Conservation (phyloP, 495 filamentous ascomycete species). For the Wilcoxina mikolae region DNA sequence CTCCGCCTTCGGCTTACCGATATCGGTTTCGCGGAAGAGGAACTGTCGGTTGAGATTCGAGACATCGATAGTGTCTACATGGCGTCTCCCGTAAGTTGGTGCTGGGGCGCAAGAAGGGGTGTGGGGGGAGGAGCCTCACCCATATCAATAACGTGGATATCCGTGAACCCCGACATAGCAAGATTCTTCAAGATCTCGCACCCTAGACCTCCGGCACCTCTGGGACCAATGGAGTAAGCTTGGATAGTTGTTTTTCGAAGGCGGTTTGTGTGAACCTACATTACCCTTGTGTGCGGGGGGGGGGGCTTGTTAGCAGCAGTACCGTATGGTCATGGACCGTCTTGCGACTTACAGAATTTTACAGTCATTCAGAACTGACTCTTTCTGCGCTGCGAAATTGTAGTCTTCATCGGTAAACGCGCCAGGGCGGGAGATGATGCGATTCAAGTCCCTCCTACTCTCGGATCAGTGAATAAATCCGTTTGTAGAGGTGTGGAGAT, state of each 20-base stretch:
- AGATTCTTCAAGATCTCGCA: conserved; percentile 97
- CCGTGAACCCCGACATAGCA: conserved; percentile 83
- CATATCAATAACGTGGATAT: conserved; percentile 99
- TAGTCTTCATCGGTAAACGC: conserved; percentile 64
- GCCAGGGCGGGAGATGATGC: conserved; percentile 56
- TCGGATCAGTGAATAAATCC: background rate
- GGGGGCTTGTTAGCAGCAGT: background rate
- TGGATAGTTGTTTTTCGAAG: background rate
- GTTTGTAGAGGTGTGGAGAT: background rate
- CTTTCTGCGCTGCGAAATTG: conserved; percentile 45
- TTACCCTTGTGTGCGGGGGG: conserved; percentile 1
- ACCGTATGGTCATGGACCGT: background rate
- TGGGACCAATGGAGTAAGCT: conserved; percentile 29
- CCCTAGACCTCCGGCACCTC: conserved; percentile 85
- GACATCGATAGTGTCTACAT: conserved; percentile 83
- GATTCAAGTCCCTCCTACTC: conserved; percentile 64
- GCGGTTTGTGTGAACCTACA: conserved; percentile 10
- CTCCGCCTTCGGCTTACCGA: conserved; percentile 86
- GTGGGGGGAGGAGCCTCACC: conserved; percentile 35
- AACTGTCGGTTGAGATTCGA: conserved; percentile 98
- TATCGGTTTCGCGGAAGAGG: conserved; percentile 81
- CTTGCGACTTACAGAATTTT: conserved; percentile 51
- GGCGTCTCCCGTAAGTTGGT: no score
- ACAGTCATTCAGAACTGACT: conserved; percentile 40
- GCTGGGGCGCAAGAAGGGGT: background rate